These are phyloP conservation scores for Gossypium turneri DNA, from an alignment of 345 rosid genomes.

Conservation along the genomic window DNA sequence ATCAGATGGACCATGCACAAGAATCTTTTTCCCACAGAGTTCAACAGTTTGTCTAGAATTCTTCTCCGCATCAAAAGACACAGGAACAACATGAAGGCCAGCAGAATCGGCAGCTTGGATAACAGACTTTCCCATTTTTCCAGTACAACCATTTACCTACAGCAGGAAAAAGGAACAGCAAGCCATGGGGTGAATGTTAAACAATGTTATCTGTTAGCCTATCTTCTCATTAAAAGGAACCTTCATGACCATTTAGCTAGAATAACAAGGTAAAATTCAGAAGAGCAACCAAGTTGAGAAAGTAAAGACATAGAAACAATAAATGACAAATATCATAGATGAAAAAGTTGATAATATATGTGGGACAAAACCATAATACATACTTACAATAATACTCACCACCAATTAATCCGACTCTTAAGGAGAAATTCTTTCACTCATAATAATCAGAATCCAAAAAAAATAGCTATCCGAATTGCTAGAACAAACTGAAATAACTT, in stretches of 20 bases:
- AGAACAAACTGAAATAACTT: neutral
- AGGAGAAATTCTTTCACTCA: neutral
- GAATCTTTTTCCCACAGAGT: slow-evolving; percentile 67
- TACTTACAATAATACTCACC: neutral
- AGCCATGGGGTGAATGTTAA: neutral
- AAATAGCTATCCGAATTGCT: too few species aligned
- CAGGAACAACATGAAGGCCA: slow-evolving; percentile 71
- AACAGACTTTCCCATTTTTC: slow-evolving; percentile 92
- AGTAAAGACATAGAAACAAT: neutral
- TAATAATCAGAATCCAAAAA: neutral
- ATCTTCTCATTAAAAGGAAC: neutral
- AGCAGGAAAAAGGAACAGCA: neutral
- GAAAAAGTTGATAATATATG: neutral
- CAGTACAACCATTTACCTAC: slow-evolving; percentile 86
- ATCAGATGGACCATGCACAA: slow-evolving; percentile 65
- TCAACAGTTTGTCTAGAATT: slow-evolving; percentile 62
- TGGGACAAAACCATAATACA: neutral
- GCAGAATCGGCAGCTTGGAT: slow-evolving; percentile 84
- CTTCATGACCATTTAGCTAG: neutral
- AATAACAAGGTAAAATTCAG: neutral
- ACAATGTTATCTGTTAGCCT: neutral
- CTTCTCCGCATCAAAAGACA: slow-evolving; percentile 64
- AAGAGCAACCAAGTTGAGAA: neutral
- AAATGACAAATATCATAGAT: neutral
- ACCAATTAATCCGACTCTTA: neutral